Evolutionary conservation across 176 grass and related monocot species (phyloP), one percentile per base, ranked within the genome.

Genomic region (Rhynchospora pubera): DNA sequence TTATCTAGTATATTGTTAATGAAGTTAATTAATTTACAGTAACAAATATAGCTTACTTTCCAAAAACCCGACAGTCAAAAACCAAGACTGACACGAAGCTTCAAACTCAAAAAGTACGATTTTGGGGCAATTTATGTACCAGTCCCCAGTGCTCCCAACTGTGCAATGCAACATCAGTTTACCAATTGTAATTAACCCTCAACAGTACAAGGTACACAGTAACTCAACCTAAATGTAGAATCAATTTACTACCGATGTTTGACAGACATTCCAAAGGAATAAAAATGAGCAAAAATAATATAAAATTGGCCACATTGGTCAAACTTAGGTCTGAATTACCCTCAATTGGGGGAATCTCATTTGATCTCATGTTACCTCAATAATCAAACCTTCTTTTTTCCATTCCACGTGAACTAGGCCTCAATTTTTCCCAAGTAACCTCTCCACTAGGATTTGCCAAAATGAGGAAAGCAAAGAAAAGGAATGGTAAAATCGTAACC

Each of bases 1-100:
- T 91, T 78, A 95, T 88, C 92, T 98, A 86, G 5, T 80, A 43
- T 42, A 62, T 80, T 43, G 12, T 34, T 78, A 11, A 32, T 87
- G 15, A 85, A 87, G 52, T 51, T 57, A 9, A 62, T 66, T 45
- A 84, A 5, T 16, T 13, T 13, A 57, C 14, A 79, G 1, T 28
- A 28, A 28, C 26, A 47, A 84, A 6, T 22, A 6, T 30, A 57
- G 66, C 39, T 57, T 46, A 65, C 10, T 6, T 24, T 56, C 45
- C 12, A 62, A 19, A 26, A 32, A 3, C 0, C 57, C 14, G 30
- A 62, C 53, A 69, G 64, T 78, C 46, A 55, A 8, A n/a, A 73
- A 23, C 50, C 24, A 42, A 63, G 5, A 83, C 32, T 13, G 7
- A 26, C 24, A 75, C 47, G 2, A 30, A 50, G 59, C 47, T 42